Evolutionary conservation across 1,284 basidiomycete species (phyloP).

Genomic region (Moesziomyces antarcticus): DNA sequence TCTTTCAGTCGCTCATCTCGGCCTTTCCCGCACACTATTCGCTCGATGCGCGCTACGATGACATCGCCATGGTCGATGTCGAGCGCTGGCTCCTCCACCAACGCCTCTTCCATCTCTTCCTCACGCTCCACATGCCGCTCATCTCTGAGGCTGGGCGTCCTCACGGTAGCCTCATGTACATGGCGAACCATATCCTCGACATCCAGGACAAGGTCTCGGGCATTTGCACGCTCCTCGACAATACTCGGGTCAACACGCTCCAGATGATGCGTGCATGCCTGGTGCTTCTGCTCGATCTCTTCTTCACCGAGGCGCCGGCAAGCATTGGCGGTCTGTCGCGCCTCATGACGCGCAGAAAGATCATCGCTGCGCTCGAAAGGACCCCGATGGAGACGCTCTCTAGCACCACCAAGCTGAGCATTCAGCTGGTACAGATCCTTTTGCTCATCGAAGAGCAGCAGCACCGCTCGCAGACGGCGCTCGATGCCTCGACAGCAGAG

Average conservation of each 20-base stretch:
- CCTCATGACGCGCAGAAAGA: conserved; percentile 37
- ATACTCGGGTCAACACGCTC: conserved; percentile 20
- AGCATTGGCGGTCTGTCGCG: conserved; percentile 29
- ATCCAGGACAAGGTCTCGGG: conserved; percentile 40
- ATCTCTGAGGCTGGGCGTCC: conserved; percentile 25
- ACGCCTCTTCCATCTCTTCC: conserved; percentile 29
- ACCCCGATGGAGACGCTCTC: conserved; percentile 25
- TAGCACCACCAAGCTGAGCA: conserved; percentile 29
- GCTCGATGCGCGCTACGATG: conserved; percentile 31
- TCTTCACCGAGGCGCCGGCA: conserved; percentile 17
- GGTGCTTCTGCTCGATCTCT: conserved; percentile 35
- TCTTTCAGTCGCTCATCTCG: conserved; percentile 30
- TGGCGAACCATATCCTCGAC: conserved; percentile 38
- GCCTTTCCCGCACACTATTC: conserved; percentile 42
- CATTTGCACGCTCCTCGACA: conserved; percentile 22
- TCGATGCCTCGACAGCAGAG: neutral
- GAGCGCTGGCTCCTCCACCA: conserved; percentile 46
- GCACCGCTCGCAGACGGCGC: conserved; percentile 12
- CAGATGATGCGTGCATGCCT: conserved; percentile 38
- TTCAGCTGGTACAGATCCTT: conserved; percentile 23
- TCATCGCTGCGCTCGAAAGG: conserved; percentile 30
- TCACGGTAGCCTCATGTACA: conserved; percentile 43
- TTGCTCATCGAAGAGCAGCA: conserved; percentile 29
- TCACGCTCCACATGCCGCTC: conserved; percentile 43
- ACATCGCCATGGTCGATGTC: conserved; percentile 22